These are phyloP conservation scores for Neocallimastix lanati DNA, from an alignment of 192 early-diverging fungal genomes.

Conservation along the genomic window DNA sequence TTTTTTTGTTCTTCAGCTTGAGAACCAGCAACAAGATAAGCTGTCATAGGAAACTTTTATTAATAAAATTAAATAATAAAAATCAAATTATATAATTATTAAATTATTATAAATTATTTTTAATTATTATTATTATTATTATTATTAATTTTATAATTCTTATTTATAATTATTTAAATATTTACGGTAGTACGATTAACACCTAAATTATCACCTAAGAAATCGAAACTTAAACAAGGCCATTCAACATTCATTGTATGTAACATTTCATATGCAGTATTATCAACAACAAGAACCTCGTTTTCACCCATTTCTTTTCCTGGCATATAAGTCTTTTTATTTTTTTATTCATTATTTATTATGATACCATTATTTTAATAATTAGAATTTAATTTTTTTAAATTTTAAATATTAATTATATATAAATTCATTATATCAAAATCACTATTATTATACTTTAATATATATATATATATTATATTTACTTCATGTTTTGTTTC, in stretches of 20 bases:
- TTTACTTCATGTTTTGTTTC: conserved; percentile 11
- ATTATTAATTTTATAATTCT: neutral
- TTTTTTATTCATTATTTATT: no score
- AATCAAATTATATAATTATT: no score
- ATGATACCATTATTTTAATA: no score
- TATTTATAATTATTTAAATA: neutral
- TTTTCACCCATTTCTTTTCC: conserved; percentile 69
- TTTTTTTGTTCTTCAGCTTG: conserved; percentile 64
- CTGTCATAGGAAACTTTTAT: conserved; percentile 65
- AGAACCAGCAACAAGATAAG: conserved; percentile 85
- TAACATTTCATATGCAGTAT: conserved; percentile 90
- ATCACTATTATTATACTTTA: no score
- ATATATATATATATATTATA: no score
- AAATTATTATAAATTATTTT: no score
- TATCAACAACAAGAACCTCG: conserved; percentile 86
- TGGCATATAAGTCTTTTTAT: conserved; percentile 25
- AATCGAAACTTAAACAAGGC: conserved; percentile 94
- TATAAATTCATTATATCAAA: no score
- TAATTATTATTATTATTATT: neutral
- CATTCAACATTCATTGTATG: conserved; percentile 80
- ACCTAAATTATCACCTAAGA: conserved; percentile 74
- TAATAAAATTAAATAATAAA: no score
- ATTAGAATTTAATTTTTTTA: no score
- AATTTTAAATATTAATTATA: no score
- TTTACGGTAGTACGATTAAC: conserved; percentile 43